These are phyloP conservation scores for Pseudogymnoascus sp. DNA, from an alignment of 2,329 filamentous ascomycete species.

Conservation along the genomic window DNA sequence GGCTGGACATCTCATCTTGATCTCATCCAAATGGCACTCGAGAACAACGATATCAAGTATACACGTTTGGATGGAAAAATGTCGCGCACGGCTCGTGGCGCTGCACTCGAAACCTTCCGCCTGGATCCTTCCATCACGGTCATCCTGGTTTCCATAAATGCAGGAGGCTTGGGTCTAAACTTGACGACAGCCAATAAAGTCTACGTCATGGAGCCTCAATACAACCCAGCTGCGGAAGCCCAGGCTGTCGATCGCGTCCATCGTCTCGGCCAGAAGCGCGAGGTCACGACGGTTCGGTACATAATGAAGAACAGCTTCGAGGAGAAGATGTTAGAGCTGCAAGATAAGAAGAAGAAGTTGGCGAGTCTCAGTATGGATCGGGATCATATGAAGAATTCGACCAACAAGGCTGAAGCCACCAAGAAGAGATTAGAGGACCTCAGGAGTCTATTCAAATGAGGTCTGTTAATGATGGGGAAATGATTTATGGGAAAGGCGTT, in stretches of 20 bases:
- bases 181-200: slow-evolving; percentile 78
- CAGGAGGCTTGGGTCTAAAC: slow-evolving; percentile 86
- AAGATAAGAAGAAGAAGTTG: slow-evolving; percentile 86
- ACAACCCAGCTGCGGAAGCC: slow-evolving; percentile 89
- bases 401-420: slow-evolving; percentile 28
- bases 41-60: slow-evolving; percentile 57
- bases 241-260: slow-evolving; percentile 93
- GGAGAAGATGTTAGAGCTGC: slow-evolving; percentile 82
- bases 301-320: slow-evolving; percentile 90
- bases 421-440: slow-evolving; percentile 47
- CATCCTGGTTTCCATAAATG: slow-evolving; percentile 86
- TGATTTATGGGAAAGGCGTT: not conserved
- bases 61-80: slow-evolving; percentile 88
- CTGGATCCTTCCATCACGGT: slow-evolving; percentile 64
- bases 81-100: slow-evolving; percentile 64
- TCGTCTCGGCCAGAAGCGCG: slow-evolving; percentile 79
- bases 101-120: slow-evolving; percentile 70
- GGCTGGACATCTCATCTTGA: slow-evolving; percentile 95
- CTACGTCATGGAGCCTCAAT: slow-evolving; percentile 97
- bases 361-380: slow-evolving; percentile 79
- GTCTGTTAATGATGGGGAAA: not conserved
- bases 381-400: slow-evolving; percentile 17
- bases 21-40: slow-evolving; percentile 76
- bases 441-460: slow-evolving; percentile 44
- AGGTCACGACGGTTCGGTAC: slow-evolving; percentile 78